Evolutionary conservation across 2,329 filamentous ascomycete genomes (phyloP), one percentile per base, ranked within the genome.

Genomic region (Coniochaeta hoffmannii): DNA sequence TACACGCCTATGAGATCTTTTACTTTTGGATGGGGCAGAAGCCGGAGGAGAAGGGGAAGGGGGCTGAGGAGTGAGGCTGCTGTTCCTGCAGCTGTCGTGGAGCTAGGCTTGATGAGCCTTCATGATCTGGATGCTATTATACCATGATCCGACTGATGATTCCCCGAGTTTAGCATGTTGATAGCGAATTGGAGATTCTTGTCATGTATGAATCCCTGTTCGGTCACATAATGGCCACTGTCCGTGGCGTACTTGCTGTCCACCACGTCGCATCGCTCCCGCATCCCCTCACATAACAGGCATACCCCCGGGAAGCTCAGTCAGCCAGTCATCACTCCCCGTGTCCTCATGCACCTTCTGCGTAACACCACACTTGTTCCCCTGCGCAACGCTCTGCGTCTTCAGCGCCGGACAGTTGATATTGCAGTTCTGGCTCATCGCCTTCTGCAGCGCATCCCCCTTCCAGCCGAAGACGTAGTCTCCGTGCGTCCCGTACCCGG

Each of bases 401-500:
- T 59, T 62, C 4, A 62, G 55, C 38, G 55, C 53, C n/a, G 55
- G 55, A 44, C 61, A 63, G 26, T 57, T 55, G 53, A 59, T 58
- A 8, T 61, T 57, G 44, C 57, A 60, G 54, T 61, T 59, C 19
- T 32, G 54, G 34, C 60, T 57, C 60, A 63, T 69, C 35, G 68
- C 68, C 9, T 62, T 59, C 56, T 71, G 69, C 30, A 70, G 55
- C 2, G 65, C 53, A 50, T 68, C 66, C 2, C 58, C 64, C 51
- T 67, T 63, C 65, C 70, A 73, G 24, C 70, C 69, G 56, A 72
- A 73, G 22, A 73, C 62, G 59, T 73, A 73, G 56, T 73, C 71
- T 12, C 68, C 70, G 55, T 73, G 69, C 5, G 68, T 69, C 5
- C 69, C 70, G 51, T 64, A 71, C 8, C 68, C 70, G 34, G 64